Evolutionary conservation across 108 stramenopile genomes (phyloP).

Genomic region (Aureococcus anophagefferens): DNA sequence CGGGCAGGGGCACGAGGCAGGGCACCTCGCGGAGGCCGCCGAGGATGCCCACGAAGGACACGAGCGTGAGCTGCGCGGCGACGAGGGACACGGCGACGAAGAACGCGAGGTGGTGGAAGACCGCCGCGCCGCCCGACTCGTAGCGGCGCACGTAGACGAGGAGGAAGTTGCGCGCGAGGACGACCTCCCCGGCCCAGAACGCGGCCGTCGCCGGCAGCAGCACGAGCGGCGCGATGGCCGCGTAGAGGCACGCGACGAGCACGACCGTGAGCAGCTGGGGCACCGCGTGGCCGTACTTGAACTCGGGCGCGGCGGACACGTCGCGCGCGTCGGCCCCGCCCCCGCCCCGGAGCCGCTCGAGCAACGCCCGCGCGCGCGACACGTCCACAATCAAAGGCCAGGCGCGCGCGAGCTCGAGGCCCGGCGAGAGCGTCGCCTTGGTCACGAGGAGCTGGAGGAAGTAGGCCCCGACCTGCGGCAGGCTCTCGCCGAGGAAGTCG

Average conservation of each 20-base stretch:
- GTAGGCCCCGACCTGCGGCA: constrained; percentile 48
- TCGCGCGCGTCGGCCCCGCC: too few relatives aligned
- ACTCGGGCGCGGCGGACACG: too few relatives aligned
- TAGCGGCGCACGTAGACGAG: neutral
- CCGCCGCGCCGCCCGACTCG: neutral
- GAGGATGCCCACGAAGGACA: neutral
- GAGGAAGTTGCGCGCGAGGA: neutral
- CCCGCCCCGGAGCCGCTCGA: too few relatives aligned
- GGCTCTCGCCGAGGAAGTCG: constrained; percentile 53
- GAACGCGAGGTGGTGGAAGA: neutral
- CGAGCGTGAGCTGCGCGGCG: neutral
- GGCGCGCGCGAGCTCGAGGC: neutral
- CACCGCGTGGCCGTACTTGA: neutral
- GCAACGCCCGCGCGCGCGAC: too few relatives aligned
- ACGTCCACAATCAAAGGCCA: neutral
- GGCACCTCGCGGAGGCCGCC: neutral
- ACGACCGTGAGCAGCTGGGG: neutral
- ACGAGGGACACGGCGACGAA: neutral
- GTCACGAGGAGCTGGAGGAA: constrained; percentile 5
- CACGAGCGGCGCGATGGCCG: neutral
- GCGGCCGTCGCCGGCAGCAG: neutral
- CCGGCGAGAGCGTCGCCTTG: neutral
- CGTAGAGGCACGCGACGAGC: neutral
- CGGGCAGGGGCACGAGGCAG: neutral
- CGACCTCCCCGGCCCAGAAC: neutral